These are phyloP conservation scores for Caryopteris hybrid DNA, from an alignment of 305 asterid genomes.

Conservation along the genomic window DNA sequence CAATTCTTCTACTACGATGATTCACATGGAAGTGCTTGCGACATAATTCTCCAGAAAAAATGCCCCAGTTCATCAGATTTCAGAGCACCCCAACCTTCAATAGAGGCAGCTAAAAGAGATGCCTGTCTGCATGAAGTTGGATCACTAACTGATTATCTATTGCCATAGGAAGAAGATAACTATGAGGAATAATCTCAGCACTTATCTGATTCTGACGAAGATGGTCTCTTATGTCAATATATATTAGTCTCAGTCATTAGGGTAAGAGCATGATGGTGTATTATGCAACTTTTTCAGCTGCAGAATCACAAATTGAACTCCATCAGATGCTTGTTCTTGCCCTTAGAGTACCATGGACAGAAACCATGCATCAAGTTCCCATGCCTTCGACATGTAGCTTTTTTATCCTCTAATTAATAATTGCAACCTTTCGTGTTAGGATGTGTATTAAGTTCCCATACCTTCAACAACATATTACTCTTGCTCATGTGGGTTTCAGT, in stretches of 20 bases:
- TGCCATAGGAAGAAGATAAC: constrained; percentile 65
- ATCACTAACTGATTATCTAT: constrained; percentile 86
- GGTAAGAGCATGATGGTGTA: background rate
- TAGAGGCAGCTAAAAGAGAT: constrained; percentile 75
- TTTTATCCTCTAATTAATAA: constrained; percentile 1
- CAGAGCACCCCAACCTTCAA: constrained; percentile 65
- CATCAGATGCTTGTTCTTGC: constrained; percentile 95
- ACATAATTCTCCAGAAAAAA: constrained; percentile 77
- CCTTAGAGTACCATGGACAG: constrained; percentile 65
- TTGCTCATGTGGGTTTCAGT: constrained; percentile 7
- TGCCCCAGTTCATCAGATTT: constrained; percentile 70
- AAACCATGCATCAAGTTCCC: too few relatives aligned
- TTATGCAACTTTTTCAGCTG: constrained; percentile 39
- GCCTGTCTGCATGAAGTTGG: constrained; percentile 92
- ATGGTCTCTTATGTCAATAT: constrained; percentile 47
- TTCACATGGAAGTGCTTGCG: constrained; percentile 69
- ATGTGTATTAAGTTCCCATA: constrained; percentile 11
- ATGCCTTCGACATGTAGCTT: background rate
- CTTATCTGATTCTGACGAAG: constrained; percentile 51
- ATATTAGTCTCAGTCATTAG: background rate
- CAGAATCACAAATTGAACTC: constrained; percentile 68
- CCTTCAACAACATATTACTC: background rate
- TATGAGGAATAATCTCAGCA: constrained; percentile 41
- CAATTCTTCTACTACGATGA: constrained; percentile 63
- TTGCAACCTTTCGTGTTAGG: background rate